Evolutionary conservation across 768 basidiomycete species (phyloP), one percentile per base, ranked within the genome.

Genomic region (Phanerodontia chrysosporium): DNA sequence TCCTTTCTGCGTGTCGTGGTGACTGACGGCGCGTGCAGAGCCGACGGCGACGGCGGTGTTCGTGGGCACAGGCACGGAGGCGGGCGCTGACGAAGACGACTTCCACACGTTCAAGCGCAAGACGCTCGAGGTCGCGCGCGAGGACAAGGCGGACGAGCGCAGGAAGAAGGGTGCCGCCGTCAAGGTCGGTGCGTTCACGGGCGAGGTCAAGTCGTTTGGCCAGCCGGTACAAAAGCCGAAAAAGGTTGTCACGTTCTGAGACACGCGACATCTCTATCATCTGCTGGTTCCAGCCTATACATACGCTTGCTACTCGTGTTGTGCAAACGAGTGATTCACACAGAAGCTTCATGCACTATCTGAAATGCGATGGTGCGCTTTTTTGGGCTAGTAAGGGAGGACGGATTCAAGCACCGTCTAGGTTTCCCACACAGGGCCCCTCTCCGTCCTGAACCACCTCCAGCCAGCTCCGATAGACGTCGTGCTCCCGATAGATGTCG

Each of bases 71-170:
- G 78, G 78, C 0, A 69, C 69, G 29, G 83, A 78, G 39, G 84
- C 81, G 0, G 92, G 93, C 24, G 88, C 95, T 8, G 95, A 98
- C 69, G 95, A 98, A 70, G 95, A 98, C 67, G 95, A 97, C 69
- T 97, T 95, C 74, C 94, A 95, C 70, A 77, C 78, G 0, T 80
- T 94, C 70, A 87, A 86, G 68, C 81, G 92, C 45, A 80, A 75
- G 55, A 82, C 77, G 46, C 73, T 70, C 10, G 84, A 87, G 59
- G 76, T 91, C 0, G 83, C 89, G 28, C 77, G 72, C 28, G 82
- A 84, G 27, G 85, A 87, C 65, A 83, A 80, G 65, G 70, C 67
- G 45, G 75, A 78, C 52, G 77, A 76, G 27, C 79, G 74, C 60
- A 62, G 64, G 55, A 81, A 73, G 68, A 76, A 76, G 49, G 63